Evolutionary conservation across 495 filamentous ascomycete genomes (phyloP).

Genomic region (Sabuloglossum arenarium): DNA sequence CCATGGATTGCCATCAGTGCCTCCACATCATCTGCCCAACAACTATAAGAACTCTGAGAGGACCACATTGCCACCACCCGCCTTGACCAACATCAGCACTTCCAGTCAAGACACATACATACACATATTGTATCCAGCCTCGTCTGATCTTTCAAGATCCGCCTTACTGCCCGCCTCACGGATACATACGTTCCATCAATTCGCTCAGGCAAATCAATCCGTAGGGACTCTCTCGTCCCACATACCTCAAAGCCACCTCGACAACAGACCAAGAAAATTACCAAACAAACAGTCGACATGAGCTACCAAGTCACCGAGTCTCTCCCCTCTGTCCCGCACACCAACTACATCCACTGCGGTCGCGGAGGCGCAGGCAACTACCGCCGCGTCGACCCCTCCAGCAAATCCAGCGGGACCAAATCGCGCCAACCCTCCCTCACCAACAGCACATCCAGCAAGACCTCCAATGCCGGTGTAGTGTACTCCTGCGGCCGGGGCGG

Average conservation of each 20-base stretch:
- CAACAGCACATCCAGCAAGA: conserved; percentile 22
- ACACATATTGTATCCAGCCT: not conserved
- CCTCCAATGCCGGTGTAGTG: too few relatives aligned
- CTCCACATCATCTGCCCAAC: not conserved
- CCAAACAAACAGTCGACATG: conserved; percentile 15
- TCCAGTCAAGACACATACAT: not conserved
- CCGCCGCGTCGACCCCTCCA: conserved; percentile 25
- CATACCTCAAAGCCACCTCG: conserved; percentile 8
- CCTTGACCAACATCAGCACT: not conserved
- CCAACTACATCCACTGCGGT: conserved; percentile 50
- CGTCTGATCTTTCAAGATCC: too few relatives aligned
- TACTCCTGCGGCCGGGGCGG: conserved; percentile 81
- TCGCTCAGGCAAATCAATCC: not conserved
- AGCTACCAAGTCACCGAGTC: conserved; percentile 60
- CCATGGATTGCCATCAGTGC: not conserved
- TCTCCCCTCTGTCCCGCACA: conserved; percentile 46
- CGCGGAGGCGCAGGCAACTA: conserved; percentile 82
- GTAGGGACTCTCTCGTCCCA: too few relatives aligned
- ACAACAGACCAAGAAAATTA: conserved; percentile 8
- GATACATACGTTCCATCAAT: not conserved
- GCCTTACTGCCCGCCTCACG: not conserved
- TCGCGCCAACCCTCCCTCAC: too few relatives aligned
- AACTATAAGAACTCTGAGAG: conserved; percentile 1
- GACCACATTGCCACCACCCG: not conserved
- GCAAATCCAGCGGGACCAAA: too few relatives aligned